phyloP scores from a whole-genome alignment of 2,329 filamentous ascomycete genomes.

The Chalara sp. region DNA sequence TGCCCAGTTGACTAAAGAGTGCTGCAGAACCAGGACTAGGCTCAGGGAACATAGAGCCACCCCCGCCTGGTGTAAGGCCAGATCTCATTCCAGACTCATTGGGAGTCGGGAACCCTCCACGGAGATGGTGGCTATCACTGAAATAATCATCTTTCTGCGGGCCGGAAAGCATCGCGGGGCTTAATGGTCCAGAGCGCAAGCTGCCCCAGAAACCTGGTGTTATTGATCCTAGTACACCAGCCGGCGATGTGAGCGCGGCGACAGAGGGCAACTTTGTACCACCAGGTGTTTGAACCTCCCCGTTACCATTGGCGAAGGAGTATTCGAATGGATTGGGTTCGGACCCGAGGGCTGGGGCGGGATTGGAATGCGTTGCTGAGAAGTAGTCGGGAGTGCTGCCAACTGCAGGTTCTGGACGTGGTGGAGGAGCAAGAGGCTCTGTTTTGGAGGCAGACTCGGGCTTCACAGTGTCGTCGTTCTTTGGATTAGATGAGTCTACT shows the following conservation, averaged over 20 bases:
- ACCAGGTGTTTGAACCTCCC: conserved; percentile 69
- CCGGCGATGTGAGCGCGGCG: conserved; percentile 84
- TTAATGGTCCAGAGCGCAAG: conserved; percentile 84
- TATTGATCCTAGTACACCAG: conserved; percentile 68
- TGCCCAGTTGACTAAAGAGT: conserved; percentile 71
- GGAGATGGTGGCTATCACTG: conserved; percentile 67
- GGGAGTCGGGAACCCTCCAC: conserved; percentile 83
- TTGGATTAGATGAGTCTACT: conserved; percentile 35
- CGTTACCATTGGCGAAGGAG: conserved; percentile 65
- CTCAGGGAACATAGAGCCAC: conserved; percentile 94
- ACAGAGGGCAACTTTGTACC: conserved; percentile 81
- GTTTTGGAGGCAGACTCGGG: conserved; percentile 43
- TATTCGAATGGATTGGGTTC: conserved; percentile 98
- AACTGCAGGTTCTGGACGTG: conserved; percentile 46
- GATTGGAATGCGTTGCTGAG: conserved; percentile 40
- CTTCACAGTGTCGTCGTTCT: conserved; percentile 34
- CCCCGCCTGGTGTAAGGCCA: conserved; percentile 87
- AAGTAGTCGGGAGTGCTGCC: conserved; percentile 64
- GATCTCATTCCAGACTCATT: conserved; percentile 93
- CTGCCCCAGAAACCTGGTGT: conserved; percentile 75
- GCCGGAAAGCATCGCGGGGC: conserved; percentile 93
- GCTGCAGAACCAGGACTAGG: conserved; percentile 83
- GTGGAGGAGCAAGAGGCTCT: conserved; percentile 65
- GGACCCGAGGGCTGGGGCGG: conserved; percentile 47
- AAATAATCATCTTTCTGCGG: conserved; percentile 79